Conservation (phyloP, 345 rosid genomes). For the Clarkia xantiana region DNA sequence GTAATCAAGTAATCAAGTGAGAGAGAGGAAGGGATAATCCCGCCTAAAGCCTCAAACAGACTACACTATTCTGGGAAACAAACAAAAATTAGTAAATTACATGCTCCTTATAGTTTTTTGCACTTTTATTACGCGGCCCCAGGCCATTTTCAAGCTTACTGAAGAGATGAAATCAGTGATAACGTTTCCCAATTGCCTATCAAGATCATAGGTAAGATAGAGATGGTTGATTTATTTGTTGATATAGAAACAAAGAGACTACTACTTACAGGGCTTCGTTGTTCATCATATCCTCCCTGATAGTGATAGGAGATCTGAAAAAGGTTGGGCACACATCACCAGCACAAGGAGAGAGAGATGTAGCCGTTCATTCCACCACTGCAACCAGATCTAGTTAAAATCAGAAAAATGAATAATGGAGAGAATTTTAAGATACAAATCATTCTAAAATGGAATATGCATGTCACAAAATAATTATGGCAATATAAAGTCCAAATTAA, state of each 20-base stretch:
- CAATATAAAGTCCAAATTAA: no score
- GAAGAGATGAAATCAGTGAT: no score
- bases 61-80: no score
- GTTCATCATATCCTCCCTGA: conserved; percentile 73
- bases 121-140: no score
- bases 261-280: conserved; percentile 75
- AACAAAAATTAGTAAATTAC: no score
- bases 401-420: conserved; percentile 16
- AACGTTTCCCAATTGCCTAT: no score
- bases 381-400: conserved; percentile 16
- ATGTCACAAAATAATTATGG: no score
- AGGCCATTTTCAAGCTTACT: no score
- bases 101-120: no score
- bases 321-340: conserved; percentile 67
- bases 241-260: background rate
- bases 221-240: no score
- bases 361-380: conserved; percentile 88
- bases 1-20: background rate
- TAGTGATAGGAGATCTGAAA: conserved; percentile 62
- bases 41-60: no score
- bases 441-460: background rate
- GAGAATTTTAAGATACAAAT: background rate
- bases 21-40: background rate
- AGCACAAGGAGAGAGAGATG: conserved; percentile 59
- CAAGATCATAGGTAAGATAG: no score